Conservation (phyloP, 225 moss, liverwort and hornwort species). For the Ulota crispa region DNA sequence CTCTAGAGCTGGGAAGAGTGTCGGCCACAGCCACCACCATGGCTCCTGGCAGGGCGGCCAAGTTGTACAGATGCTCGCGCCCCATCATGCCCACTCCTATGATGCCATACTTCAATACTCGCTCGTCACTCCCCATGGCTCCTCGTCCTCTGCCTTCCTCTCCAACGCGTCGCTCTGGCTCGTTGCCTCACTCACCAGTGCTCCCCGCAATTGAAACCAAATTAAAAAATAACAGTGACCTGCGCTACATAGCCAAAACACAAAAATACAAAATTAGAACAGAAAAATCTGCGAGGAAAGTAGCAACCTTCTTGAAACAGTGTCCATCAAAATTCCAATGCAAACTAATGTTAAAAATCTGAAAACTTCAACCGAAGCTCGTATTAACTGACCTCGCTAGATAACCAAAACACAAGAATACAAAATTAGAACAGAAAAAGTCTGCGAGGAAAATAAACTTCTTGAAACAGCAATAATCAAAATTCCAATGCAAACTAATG, state of each 20-base stretch:
- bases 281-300: neutral
- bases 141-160: neutral
- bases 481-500: neutral
- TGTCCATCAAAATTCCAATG: neutral
- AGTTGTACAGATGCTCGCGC: constrained; percentile 73
- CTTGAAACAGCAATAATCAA: neutral
- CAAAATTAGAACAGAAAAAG: neutral
- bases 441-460: neutral
- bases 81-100: constrained; percentile 96
- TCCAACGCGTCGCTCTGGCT: neutral
- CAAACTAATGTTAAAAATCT: neutral
- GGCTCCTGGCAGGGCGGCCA: constrained; percentile 65
- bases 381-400: neutral
- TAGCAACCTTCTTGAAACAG: neutral
- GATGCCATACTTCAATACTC: constrained; percentile 59
- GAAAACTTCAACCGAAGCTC: neutral
- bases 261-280: neutral
- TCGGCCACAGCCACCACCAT: constrained; percentile 79
- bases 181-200: neutral
- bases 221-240: neutral
- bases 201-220: neutral
- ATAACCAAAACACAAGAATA: neutral
- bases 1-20: constrained; percentile 57
- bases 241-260: neutral
- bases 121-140: constrained; percentile 27